Evolutionary conservation across 1,284 basidiomycete species (phyloP).

Genomic region (Marasmius sp.): DNA sequence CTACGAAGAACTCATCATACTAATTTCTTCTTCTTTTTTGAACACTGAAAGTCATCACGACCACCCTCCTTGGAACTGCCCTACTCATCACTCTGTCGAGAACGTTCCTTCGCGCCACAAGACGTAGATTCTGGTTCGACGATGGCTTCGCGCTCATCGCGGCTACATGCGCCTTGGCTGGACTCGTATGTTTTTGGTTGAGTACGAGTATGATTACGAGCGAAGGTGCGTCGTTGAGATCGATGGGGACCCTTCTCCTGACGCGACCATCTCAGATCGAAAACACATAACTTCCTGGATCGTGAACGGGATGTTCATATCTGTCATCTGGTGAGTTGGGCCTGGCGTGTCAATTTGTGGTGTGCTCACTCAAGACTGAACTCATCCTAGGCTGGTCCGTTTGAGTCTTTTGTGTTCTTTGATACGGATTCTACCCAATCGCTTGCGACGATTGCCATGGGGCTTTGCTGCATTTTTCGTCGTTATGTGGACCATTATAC

Average conservation of each 20-base stretch:
- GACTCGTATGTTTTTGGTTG: conserved; percentile 12
- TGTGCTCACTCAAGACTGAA: not conserved
- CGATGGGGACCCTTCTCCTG: too few species aligned
- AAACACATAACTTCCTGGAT: conserved; percentile 11
- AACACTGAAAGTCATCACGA: conserved; percentile 8
- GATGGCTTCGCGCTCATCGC: conserved; percentile 9
- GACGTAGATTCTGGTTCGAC: conserved; percentile 10
- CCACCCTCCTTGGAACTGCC: conserved; percentile 9
- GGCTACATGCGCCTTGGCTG: not conserved
- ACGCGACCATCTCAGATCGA: too few species aligned
- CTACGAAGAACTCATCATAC: conserved; percentile 3
- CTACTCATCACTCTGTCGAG: conserved; percentile 10
- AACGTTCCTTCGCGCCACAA: conserved; percentile 1
- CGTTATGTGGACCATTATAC: conserved; percentile 6
- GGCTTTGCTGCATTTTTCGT: not conserved
- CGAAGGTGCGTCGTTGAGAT: not conserved
- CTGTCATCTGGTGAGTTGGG: conserved; percentile 10
- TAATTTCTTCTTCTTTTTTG: not conserved
- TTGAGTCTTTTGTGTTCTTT: conserved; percentile 7
- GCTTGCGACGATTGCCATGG: conserved; percentile 6
- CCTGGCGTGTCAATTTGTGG: not conserved
- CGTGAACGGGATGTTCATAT: conserved; percentile 3
- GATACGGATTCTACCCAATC: conserved; percentile 3
- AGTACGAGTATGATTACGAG: not conserved
- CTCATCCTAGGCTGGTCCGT: conserved; percentile 5